A percentile compares a stretch with the other conserved stretches of the same genome.
These are phyloP conservation scores for Aureobasidium sp. DNA, from an alignment of 2,329 filamentous ascomycete genomes.

Conservation along the genomic window DNA sequence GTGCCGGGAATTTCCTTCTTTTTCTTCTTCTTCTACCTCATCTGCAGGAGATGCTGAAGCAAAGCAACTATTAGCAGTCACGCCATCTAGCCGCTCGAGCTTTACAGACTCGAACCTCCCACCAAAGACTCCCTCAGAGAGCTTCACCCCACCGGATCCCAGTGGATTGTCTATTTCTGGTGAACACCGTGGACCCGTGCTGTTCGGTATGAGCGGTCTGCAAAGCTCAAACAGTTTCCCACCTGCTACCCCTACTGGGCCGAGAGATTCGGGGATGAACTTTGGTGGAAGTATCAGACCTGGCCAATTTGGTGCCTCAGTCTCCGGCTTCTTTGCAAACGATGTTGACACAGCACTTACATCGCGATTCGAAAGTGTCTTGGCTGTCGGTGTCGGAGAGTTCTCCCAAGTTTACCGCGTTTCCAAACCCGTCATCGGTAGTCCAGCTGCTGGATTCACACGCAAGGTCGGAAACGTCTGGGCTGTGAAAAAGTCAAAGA, in stretches of 20 bases:
- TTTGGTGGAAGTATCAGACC: constrained; percentile 41
- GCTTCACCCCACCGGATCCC: constrained; percentile 66
- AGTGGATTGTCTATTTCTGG: constrained; percentile 77
- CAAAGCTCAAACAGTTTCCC: constrained; percentile 43
- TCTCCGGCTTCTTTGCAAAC: constrained; percentile 60
- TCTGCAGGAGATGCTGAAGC: constrained; percentile 18
- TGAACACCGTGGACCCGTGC: constrained; percentile 32
- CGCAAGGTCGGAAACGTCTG: constrained; percentile 47
- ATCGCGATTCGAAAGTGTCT: constrained; percentile 71
- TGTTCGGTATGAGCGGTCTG: constrained; percentile 25
- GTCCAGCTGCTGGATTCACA: constrained; percentile 22
- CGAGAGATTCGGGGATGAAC: constrained; percentile 48
- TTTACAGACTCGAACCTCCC: constrained; percentile 44
- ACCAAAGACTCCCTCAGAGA: constrained; percentile 66
- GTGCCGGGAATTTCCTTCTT: constrained; percentile 3
- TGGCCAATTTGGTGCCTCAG: constrained; percentile 32
- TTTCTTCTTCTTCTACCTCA: constrained; percentile 8
- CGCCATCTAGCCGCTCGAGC: constrained; percentile 43
- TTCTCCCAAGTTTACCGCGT: constrained; percentile 91
- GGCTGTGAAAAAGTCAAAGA: constrained; percentile 88
- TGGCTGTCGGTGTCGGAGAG: constrained; percentile 75
- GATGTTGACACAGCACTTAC: constrained; percentile 69
- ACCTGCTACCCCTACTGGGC: constrained; percentile 76
- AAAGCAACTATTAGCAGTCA: constrained; percentile 14
- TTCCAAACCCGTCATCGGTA: constrained; percentile 37